A percentile compares a stretch with the other conserved stretches of the same genome.
Conservation (phyloP, 495 filamentous ascomycete genomes). For the Penicillium nucicola region DNA sequence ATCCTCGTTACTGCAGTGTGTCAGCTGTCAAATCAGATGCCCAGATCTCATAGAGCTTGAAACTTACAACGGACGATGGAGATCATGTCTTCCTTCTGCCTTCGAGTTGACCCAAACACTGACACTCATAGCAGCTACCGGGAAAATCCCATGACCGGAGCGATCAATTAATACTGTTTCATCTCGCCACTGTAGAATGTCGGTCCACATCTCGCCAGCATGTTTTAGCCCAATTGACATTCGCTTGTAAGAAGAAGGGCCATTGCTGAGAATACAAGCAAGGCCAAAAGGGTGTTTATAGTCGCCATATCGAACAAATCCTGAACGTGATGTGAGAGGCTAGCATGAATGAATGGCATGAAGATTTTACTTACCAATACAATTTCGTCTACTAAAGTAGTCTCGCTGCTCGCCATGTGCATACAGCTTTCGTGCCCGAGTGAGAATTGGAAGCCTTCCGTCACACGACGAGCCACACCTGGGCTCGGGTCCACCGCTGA, state of each 20-base stretch:
- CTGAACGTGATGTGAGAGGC: constrained; percentile 6
- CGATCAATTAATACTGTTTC: constrained; percentile 50
- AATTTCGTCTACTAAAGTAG: constrained; percentile 63
- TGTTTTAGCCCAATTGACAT: constrained; percentile 66
- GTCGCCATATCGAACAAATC: constrained; percentile 62
- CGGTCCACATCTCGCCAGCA: constrained; percentile 60
- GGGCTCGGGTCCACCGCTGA: constrained; percentile 42
- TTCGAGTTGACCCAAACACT: constrained; percentile 57
- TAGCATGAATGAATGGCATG: background rate
- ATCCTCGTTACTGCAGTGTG: background rate
- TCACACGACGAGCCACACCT: constrained; percentile 51
- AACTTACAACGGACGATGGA: constrained; percentile 17
- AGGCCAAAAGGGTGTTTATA: constrained; percentile 48
- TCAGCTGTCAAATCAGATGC: too few relatives aligned
- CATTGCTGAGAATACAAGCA: constrained; percentile 58
- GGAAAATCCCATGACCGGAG: constrained; percentile 54
- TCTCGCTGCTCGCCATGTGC: constrained; percentile 65
- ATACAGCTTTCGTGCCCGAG: constrained; percentile 64
- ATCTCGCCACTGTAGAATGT: constrained; percentile 52
- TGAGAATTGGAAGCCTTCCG: constrained; percentile 55
- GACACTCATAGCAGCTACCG: constrained; percentile 52
- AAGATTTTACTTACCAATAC: constrained; percentile 49
- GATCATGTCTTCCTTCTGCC: constrained; percentile 12
- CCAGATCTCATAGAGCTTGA: background rate
- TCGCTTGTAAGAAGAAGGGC: constrained; percentile 40